Conservation (phyloP, 208 protist species). For the Herpetomonas tarakana region DNA sequence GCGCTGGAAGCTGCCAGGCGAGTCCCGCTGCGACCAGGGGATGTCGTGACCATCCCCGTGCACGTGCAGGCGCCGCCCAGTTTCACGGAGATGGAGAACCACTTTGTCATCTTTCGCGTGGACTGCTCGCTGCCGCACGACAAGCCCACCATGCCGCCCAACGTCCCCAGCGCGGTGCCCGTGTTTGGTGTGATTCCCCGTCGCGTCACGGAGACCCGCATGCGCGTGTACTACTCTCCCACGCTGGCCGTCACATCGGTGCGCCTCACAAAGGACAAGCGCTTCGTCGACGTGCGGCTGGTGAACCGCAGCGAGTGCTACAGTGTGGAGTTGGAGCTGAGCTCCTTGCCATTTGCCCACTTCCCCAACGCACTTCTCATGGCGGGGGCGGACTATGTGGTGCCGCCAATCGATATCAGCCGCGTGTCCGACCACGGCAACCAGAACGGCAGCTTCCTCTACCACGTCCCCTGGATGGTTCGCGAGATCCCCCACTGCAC, state of each 20-base stretch:
- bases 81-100: conserved; percentile 41
- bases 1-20: conserved; percentile 29
- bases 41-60: conserved; percentile 55
- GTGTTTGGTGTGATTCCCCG: conserved; percentile 86
- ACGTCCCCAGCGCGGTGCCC: conserved; percentile 76
- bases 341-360: conserved; percentile 44
- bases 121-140: conserved; percentile 67
- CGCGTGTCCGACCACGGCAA: conserved; percentile 30
- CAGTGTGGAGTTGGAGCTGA: conserved; percentile 77
- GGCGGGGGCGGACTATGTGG: conserved; percentile 71
- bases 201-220: conserved; percentile 76
- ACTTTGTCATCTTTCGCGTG: conserved; percentile 77
- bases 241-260: conserved; percentile 59
- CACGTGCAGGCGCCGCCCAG: conserved; percentile 45
- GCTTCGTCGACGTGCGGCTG: conserved; percentile 72
- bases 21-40: conserved; percentile 52
- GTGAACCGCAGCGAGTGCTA: conserved; percentile 67
- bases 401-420: conserved; percentile 78
- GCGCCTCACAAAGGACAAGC: conserved; percentile 53
- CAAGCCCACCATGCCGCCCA: conserved; percentile 44
- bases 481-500: conserved; percentile 57
- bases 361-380: conserved; percentile 69
- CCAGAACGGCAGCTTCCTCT: conserved; percentile 6
- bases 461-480: conserved; percentile 66
- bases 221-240: conserved; percentile 75